Percentiles rank a stretch among this genome's conserved stretches.
phyloP scores from a whole-genome alignment of 2,329 filamentous ascomycete genomes.

The Cercospora zeae-maydis region DNA sequence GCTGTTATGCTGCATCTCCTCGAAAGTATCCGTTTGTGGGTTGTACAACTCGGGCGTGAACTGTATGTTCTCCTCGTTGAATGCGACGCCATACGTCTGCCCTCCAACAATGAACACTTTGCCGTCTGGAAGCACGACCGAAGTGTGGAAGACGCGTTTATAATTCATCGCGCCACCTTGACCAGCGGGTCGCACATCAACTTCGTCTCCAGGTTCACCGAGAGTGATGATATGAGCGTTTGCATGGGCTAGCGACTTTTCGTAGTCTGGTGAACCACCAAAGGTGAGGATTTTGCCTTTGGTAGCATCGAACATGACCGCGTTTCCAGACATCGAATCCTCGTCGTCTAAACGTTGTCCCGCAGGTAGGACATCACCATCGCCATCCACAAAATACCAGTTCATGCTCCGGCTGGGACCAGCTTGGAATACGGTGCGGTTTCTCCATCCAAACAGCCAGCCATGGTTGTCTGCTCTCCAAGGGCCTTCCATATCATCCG shows the following conservation, averaged over 20 bases:
- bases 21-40: slow-evolving; percentile 21
- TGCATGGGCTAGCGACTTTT: slow-evolving; percentile 41
- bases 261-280: slow-evolving; percentile 50
- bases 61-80: slow-evolving; percentile 23
- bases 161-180: slow-evolving; percentile 27
- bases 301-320: slow-evolving; percentile 55
- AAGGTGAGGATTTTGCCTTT: slow-evolving; percentile 53
- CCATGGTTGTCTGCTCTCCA: slow-evolving; percentile 52
- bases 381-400: slow-evolving; percentile 52
- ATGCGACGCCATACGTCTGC: slow-evolving; percentile 18
- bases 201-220: slow-evolving; percentile 21
- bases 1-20: slow-evolving; percentile 19
- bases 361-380: slow-evolving; percentile 42
- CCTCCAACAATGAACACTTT: slow-evolving; percentile 37
- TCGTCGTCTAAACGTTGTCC: slow-evolving; percentile 44
- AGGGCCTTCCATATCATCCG: slow-evolving; percentile 41
- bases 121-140: slow-evolving; percentile 34
- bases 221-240: slow-evolving; percentile 53
- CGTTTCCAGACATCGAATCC: slow-evolving; percentile 55
- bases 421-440: slow-evolving; percentile 54
- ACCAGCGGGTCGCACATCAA: slow-evolving; percentile 2
- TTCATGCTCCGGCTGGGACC: slow-evolving; percentile 55
- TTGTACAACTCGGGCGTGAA: slow-evolving; percentile 24
- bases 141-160: slow-evolving; percentile 29
- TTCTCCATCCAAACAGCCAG: slow-evolving; percentile 42